Conservation (phyloP, 768 basidiomycete species). For the Boletales sp. region DNA sequence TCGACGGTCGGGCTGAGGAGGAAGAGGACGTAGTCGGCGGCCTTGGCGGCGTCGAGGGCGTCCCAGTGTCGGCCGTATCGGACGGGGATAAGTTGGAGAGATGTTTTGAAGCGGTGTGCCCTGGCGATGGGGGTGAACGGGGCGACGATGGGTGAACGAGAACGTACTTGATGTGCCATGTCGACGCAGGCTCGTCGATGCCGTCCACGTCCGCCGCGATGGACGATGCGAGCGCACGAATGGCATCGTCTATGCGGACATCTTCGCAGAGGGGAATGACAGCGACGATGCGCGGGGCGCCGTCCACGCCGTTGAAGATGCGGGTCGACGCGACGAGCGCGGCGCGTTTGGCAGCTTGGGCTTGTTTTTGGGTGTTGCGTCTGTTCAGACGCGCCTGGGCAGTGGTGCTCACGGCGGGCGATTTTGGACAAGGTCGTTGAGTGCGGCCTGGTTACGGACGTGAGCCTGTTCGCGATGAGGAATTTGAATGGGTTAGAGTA, state of each 20-base stretch:
- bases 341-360: slow-evolving; percentile 67
- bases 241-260: slow-evolving; percentile 48
- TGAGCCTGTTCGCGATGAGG: not conserved
- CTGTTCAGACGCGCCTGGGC: slow-evolving; percentile 77
- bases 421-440: slow-evolving; percentile 53
- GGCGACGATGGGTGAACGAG: not conserved
- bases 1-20: slow-evolving; percentile 78
- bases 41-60: slow-evolving; percentile 80
- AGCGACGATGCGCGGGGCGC: slow-evolving; percentile 81
- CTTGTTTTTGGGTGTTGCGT: slow-evolving; percentile 82
- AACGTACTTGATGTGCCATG: slow-evolving; percentile 68
- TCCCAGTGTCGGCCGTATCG: slow-evolving; percentile 70
- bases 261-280: slow-evolving; percentile 81
- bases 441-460: slow-evolving; percentile 49
- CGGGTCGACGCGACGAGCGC: slow-evolving; percentile 66
- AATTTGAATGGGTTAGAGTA: slow-evolving; percentile 22
- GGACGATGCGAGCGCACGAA: slow-evolving; percentile 55
- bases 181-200: slow-evolving; percentile 6
- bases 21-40: slow-evolving; percentile 88
- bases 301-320: slow-evolving; percentile 76
- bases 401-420: slow-evolving; percentile 42
- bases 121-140: slow-evolving; percentile 35
- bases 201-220: slow-evolving; percentile 44
- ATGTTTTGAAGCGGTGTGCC: slow-evolving; percentile 87
- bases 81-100: slow-evolving; percentile 81